Conservation (phyloP, 441 rosid genomes). For the Pelargonium myrrhifolium region DNA sequence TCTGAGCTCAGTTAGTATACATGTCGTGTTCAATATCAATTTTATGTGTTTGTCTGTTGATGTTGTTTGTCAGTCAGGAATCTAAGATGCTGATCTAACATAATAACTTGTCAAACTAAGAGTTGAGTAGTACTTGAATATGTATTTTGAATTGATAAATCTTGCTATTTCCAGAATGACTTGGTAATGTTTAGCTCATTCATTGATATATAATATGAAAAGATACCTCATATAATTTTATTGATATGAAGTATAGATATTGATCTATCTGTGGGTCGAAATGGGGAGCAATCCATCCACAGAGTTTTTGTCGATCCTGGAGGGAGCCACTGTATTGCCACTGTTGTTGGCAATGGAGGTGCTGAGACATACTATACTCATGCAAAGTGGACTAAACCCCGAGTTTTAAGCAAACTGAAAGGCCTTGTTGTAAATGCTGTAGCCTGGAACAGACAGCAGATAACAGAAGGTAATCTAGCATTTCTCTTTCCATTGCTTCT, state of each 20-base stretch:
- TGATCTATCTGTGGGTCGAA: conserved; percentile 79
- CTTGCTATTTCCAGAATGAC: neutral
- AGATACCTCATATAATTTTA: conserved; percentile 9
- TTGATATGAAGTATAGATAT: conserved; percentile 40
- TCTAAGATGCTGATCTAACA: neutral
- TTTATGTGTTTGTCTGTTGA: neutral
- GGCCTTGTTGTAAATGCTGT: conserved; percentile 81
- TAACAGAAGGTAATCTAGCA: conserved; percentile 66
- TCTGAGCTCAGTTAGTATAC: neutral
- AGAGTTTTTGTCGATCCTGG: conserved; percentile 96
- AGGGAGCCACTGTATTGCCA: conserved; percentile 90
- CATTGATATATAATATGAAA: neutral
- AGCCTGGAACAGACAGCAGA: conserved; percentile 94
- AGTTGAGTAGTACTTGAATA: neutral
- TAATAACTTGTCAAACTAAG: neutral
- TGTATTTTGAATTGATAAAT: neutral
- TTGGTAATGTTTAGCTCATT: neutral
- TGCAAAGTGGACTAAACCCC: conserved; percentile 95
- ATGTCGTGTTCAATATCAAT: neutral
- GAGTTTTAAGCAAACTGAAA: conserved; percentile 61
- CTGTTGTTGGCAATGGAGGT: conserved; percentile 72
- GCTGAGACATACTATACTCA: conserved; percentile 87
- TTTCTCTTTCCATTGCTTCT: conserved; percentile 2
- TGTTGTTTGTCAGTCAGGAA: neutral
- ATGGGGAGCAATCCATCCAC: conserved; percentile 87